These are phyloP conservation scores for Neotropicomus parvogracilis DNA, from an alignment of 1,284 basidiomycete genomes.

Conservation along the genomic window DNA sequence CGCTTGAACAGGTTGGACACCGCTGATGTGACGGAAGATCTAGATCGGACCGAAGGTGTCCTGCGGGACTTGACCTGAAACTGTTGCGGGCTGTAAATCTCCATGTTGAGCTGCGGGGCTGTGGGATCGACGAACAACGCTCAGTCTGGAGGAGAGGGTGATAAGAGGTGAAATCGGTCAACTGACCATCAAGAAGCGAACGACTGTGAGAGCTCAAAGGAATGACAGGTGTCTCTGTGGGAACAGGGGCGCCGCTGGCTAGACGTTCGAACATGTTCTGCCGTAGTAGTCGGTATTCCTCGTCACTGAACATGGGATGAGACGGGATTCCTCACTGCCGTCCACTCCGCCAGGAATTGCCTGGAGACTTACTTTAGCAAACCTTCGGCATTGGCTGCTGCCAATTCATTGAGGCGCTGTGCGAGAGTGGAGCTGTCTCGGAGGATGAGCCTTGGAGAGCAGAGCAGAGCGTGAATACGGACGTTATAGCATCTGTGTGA, in stretches of 20 bases:
- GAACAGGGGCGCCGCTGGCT: constrained; percentile 51
- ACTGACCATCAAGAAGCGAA: constrained; percentile 18
- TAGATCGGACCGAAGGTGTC: constrained; percentile 59
- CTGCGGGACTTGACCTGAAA: constrained; percentile 49
- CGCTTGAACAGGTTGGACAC: constrained; percentile 60
- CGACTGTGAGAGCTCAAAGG: constrained; percentile 37
- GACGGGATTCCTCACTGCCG: constrained; percentile 5
- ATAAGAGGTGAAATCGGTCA: neutral
- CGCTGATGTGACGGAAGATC: constrained; percentile 55
- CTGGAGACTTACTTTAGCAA: constrained; percentile 58
- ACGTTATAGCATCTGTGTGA: constrained; percentile 66
- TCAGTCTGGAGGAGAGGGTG: constrained; percentile 5
- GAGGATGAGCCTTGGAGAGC: constrained; percentile 16
- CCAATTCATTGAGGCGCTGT: constrained; percentile 71
- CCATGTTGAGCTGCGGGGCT: constrained; percentile 30
- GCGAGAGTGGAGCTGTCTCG: constrained; percentile 61
- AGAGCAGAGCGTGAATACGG: constrained; percentile 33
- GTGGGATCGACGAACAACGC: neutral
- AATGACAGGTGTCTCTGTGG: constrained; percentile 58
- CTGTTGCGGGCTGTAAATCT: constrained; percentile 45
- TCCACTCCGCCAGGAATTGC: neutral
- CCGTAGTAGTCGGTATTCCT: constrained; percentile 72
- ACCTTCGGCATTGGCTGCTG: constrained; percentile 72
- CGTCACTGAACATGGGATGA: constrained; percentile 48
- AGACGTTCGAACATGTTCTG: constrained; percentile 75